Conservation (phyloP, 2,329 filamentous ascomycete species). For the Diplodia mutila region DNA sequence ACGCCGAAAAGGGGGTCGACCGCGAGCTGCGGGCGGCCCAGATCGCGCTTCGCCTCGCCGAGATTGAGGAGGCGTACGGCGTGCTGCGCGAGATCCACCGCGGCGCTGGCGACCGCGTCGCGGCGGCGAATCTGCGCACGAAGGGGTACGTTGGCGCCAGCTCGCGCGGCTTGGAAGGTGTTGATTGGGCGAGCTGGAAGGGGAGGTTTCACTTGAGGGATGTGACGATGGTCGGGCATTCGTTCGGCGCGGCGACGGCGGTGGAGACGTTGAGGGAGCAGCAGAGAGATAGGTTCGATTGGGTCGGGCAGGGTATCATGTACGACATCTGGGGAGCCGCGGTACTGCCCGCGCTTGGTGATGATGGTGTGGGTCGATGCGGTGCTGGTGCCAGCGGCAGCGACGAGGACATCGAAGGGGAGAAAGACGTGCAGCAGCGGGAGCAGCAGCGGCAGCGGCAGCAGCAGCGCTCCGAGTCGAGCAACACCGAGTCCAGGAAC, state of each 20-base stretch:
- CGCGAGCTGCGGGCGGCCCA: slow-evolving; percentile 63
- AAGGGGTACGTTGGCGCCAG: slow-evolving; percentile 64
- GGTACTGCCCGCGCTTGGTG: background rate
- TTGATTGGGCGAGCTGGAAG: slow-evolving; percentile 62
- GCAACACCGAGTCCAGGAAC: background rate
- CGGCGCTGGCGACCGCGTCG: slow-evolving; percentile 58
- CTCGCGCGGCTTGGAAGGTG: slow-evolving; percentile 60
- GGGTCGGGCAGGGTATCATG: slow-evolving; percentile 66
- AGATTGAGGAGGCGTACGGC: slow-evolving; percentile 66
- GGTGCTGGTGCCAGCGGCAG: background rate
- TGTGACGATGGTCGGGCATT: slow-evolving; percentile 67
- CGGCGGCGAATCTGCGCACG: slow-evolving; percentile 57
- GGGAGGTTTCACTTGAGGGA: slow-evolving; percentile 59
- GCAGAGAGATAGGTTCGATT: slow-evolving; percentile 53
- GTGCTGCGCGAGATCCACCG: slow-evolving; percentile 60
- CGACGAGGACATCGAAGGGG: slow-evolving; percentile 30
- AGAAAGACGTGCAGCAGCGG: background rate
- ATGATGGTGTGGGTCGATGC: background rate
- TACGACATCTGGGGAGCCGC: slow-evolving; percentile 64
- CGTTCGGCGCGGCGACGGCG: slow-evolving; percentile 68
- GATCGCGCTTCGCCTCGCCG: slow-evolving; percentile 64
- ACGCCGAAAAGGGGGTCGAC: slow-evolving; percentile 65
- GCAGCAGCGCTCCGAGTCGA: background rate
- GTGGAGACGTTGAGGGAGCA: slow-evolving; percentile 62
- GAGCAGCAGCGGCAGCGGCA: background rate